These are phyloP conservation scores for Guadua angustifolia DNA, from an alignment of 176 grass and related monocot species.

Conservation along the genomic window DNA sequence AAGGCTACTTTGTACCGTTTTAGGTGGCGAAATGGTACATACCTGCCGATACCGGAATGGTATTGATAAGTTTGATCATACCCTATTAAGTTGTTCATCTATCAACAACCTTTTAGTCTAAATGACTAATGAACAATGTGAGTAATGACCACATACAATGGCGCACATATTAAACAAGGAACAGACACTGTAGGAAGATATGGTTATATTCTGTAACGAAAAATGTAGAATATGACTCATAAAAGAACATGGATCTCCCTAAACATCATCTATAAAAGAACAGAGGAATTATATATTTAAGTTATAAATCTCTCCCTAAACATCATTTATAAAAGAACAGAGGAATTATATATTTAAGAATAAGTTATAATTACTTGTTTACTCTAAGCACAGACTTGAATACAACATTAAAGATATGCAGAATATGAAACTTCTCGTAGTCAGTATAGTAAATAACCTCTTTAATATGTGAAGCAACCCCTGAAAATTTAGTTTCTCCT, in stretches of 20 bases:
- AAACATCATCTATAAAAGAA: slow-evolving; percentile 1
- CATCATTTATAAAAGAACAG: neutral
- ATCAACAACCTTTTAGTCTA: slow-evolving; percentile 26
- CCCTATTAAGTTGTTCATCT: slow-evolving; percentile 15
- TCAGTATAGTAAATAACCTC: slow-evolving; percentile 47
- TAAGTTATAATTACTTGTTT: neutral
- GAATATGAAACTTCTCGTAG: slow-evolving; percentile 31
- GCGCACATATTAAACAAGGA: neutral
- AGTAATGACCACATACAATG: neutral
- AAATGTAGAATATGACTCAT: slow-evolving; percentile 29
- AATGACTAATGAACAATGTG: neutral
- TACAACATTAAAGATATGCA: slow-evolving; percentile 15
- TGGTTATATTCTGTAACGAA: neutral
- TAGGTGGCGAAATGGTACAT: too few relatives aligned
- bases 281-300: neutral
- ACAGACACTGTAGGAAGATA: neutral
- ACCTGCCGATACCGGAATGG: too few relatives aligned
- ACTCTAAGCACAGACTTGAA: neutral
- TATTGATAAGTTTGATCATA: too few relatives aligned
- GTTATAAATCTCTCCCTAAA: neutral
- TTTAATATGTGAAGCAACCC: slow-evolving; percentile 45
- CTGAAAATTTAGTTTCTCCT: slow-evolving; percentile 50
- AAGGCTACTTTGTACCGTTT: too few relatives aligned
- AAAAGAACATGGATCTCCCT: neutral
- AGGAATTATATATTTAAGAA: neutral